Conservation (phyloP, 495 filamentous ascomycete species). For the Staphylotrichum tortipilum region DNA sequence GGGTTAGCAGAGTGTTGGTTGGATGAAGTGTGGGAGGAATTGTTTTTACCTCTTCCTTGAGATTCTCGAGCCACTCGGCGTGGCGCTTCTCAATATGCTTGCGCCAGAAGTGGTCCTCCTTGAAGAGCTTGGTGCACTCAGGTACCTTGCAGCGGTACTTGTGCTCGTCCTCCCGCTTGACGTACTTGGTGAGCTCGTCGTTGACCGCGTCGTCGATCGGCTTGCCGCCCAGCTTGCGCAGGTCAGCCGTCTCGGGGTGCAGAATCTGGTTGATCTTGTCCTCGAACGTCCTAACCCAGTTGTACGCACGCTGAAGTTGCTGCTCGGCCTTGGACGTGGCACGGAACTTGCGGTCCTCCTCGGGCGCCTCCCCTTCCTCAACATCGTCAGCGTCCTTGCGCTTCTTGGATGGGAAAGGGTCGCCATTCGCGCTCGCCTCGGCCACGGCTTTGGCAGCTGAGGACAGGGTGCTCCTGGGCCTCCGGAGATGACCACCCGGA, state of each 20-base stretch:
- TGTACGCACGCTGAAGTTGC: conserved; percentile 88
- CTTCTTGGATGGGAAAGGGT: conserved; percentile 74
- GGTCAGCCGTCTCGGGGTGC: conserved; percentile 78
- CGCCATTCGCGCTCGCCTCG: conserved; percentile 66
- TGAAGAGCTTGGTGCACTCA: conserved; percentile 94
- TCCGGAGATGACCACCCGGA: conserved; percentile 88
- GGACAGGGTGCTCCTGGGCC: conserved; percentile 74
- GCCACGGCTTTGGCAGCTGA: conserved; percentile 78
- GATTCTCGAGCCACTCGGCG: conserved; percentile 70
- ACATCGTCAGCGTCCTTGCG: conserved; percentile 56
- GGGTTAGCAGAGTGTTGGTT: conserved; percentile 4
- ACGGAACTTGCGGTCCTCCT: conserved; percentile 54
- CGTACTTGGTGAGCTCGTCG: conserved; percentile 76
- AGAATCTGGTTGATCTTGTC: conserved; percentile 90
- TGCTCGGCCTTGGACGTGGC: conserved; percentile 72
- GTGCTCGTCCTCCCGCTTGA: conserved; percentile 94
- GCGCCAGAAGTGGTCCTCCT: conserved; percentile 90
- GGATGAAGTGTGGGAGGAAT: no score
- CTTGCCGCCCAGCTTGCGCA: conserved; percentile 83
- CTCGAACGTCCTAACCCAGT: conserved; percentile 99
- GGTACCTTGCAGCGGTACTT: conserved; percentile 96
- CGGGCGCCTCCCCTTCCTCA: conserved; percentile 54
- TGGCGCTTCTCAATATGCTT: conserved; percentile 98
- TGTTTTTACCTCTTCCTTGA: conserved; percentile 66
- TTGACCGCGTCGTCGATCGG: conserved; percentile 74